A percentile compares a stretch with the other conserved stretches of the same genome.
These are phyloP conservation scores for Trichothecium roseum DNA, from an alignment of 2,329 filamentous ascomycete genomes.

Conservation along the genomic window DNA sequence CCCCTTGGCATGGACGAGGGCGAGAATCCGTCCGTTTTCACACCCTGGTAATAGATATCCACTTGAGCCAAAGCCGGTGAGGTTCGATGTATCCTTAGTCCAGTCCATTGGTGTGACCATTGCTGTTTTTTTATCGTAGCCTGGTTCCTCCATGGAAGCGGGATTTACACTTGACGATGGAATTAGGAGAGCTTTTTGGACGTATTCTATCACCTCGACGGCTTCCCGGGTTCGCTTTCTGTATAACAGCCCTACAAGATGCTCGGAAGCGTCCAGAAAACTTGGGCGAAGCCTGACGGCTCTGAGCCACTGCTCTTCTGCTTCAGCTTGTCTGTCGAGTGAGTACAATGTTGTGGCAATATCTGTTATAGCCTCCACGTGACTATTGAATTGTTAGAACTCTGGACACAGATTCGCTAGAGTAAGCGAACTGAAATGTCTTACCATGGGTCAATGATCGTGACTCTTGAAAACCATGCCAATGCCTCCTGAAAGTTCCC, in stretches of 20 bases:
- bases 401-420: too few relatives aligned
- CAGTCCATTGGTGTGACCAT: too few relatives aligned
- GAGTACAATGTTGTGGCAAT: conserved; percentile 82
- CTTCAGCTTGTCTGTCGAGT: conserved; percentile 71
- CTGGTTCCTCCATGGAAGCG: neutral
- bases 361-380: conserved; percentile 91
- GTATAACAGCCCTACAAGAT: conserved; percentile 81
- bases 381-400: conserved; percentile 33
- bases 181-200: conserved; percentile 62
- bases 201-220: conserved; percentile 73
- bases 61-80: conserved; percentile 4
- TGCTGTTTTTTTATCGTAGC: too few relatives aligned
- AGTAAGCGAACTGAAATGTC: neutral
- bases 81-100: too few relatives aligned
- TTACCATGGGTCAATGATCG: conserved; percentile 45
- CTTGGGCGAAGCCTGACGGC: conserved; percentile 76
- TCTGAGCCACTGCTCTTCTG: conserved; percentile 73
- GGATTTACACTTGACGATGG: neutral
- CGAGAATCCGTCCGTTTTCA: conserved; percentile 87
- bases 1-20: conserved; percentile 94
- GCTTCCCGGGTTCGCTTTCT: conserved; percentile 76
- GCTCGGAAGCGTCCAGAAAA: conserved; percentile 91
- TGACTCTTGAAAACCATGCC: conserved; percentile 61
- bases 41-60: conserved; percentile 67
- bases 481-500: conserved; percentile 72